Percentiles rank a stretch among this genome's conserved stretches.
Conservation (phyloP, 257 asterid species). For the Parsonsia alboflavescens region DNA sequence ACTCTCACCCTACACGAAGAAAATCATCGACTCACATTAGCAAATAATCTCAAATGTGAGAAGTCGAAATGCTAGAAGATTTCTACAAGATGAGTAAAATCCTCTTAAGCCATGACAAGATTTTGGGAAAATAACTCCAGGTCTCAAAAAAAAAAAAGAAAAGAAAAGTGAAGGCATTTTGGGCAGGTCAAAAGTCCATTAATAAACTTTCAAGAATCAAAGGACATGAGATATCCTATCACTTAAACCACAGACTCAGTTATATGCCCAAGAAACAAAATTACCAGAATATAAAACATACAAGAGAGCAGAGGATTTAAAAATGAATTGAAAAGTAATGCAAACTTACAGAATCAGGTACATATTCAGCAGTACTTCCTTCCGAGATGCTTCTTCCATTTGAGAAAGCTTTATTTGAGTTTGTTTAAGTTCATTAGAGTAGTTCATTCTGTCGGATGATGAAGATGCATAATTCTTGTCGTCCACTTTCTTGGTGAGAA, state of each 20-base stretch:
- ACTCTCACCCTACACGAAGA: background rate
- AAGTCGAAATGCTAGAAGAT: background rate
- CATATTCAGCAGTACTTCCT: constrained; percentile 72
- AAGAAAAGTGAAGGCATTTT: background rate
- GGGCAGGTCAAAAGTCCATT: background rate
- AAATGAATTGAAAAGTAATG: background rate
- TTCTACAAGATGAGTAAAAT: background rate
- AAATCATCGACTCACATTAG: background rate
- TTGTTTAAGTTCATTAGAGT: constrained; percentile 61
- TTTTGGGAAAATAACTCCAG: background rate
- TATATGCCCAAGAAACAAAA: background rate
- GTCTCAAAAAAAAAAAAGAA: background rate
- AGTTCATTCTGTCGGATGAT: constrained; percentile 48
- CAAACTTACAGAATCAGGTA: constrained; percentile 89
- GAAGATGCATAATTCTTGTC: constrained; percentile 43
- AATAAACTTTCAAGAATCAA: background rate
- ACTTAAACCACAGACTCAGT: background rate
- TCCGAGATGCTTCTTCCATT: constrained; percentile 75
- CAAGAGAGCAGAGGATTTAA: background rate
- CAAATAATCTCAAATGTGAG: background rate
- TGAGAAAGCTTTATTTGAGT: constrained; percentile 57
- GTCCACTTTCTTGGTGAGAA: constrained; percentile 59
- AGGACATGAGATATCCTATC: background rate
- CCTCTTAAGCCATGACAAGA: background rate
- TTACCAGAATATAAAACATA: background rate